These are phyloP conservation scores for Leptomonas seymouri DNA, from an alignment of 208 protist species.

Conservation along the genomic window DNA sequence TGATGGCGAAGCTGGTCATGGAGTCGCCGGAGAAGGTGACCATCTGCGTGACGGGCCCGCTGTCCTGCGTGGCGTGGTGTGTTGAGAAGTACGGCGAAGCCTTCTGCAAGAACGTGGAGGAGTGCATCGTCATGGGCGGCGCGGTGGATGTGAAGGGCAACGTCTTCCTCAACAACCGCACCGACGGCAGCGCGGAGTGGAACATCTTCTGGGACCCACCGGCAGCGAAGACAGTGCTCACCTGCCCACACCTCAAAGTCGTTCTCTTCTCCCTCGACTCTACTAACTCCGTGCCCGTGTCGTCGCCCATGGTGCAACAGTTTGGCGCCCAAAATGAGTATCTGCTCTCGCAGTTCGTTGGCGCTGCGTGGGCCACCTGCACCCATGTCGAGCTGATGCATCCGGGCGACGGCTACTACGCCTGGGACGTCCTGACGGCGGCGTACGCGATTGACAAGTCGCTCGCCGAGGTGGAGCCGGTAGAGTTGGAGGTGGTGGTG, in stretches of 20 bases:
- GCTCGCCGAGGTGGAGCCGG: slow-evolving; percentile 54
- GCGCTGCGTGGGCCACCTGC: slow-evolving; percentile 76
- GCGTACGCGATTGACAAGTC: slow-evolving; percentile 70
- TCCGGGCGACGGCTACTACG: slow-evolving; percentile 81
- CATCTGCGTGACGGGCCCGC: slow-evolving; percentile 87
- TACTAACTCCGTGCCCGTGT: slow-evolving; percentile 86
- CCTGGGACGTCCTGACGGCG: slow-evolving; percentile 90
- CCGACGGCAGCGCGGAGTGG: slow-evolving; percentile 87
- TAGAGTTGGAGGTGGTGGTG: slow-evolving; percentile 59
- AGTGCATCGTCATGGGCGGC: slow-evolving; percentile 90
- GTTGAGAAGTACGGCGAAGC: slow-evolving; percentile 75
- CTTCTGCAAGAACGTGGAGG: slow-evolving; percentile 80
- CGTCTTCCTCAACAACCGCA: slow-evolving; percentile 70
- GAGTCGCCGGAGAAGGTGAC: slow-evolving; percentile 72
- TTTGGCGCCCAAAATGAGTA: slow-evolving; percentile 85
- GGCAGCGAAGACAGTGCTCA: slow-evolving; percentile 74
- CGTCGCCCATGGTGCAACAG: slow-evolving; percentile 57
- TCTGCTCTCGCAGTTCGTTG: slow-evolving; percentile 88
- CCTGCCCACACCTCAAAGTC: slow-evolving; percentile 44
- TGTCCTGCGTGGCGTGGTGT: slow-evolving; percentile 87
- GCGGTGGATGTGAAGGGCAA: slow-evolving; percentile 86
- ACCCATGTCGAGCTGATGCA: slow-evolving; percentile 72
- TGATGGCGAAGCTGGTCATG: slow-evolving; percentile 83
- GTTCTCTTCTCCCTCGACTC: slow-evolving; percentile 88
- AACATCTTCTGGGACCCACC: slow-evolving; percentile 91